phyloP scores from a whole-genome alignment of 2,329 filamentous ascomycete genomes.

The Venturia aucupariae region DNA sequence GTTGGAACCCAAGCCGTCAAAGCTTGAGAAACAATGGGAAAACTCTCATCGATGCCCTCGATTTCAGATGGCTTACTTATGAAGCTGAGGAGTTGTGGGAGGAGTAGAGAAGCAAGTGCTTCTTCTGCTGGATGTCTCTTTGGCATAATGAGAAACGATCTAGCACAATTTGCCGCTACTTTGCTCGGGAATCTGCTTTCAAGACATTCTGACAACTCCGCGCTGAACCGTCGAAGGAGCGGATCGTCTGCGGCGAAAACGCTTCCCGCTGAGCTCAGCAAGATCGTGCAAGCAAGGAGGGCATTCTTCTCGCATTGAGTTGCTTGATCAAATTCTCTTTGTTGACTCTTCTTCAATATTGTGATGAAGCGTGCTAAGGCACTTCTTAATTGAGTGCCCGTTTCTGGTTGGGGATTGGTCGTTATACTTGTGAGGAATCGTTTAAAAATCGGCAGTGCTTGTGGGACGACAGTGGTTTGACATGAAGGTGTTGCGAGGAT shows the following conservation, averaged over 20 bases:
- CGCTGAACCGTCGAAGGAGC: conserved; percentile 63
- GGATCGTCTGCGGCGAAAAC: conserved; percentile 66
- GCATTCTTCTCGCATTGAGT: conserved; percentile 88
- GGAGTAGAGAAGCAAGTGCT: conserved; percentile 62
- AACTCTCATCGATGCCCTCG: conserved; percentile 72
- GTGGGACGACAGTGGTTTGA: conserved; percentile 80
- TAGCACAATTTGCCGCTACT: conserved; percentile 81
- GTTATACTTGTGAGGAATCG: conserved; percentile 72
- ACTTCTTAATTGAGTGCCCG: conserved; percentile 64
- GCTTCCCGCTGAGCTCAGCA: conserved; percentile 73
- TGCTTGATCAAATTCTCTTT: conserved; percentile 65
- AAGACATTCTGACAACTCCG: conserved; percentile 78
- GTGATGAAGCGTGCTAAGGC: conserved; percentile 75
- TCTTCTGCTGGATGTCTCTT: conserved; percentile 49
- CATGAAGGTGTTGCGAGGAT: conserved; percentile 81
- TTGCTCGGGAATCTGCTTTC: conserved; percentile 73
- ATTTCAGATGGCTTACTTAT: conserved; percentile 37
- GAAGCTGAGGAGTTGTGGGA: conserved; percentile 69
- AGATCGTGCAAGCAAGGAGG: conserved; percentile 76
- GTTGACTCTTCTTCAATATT: conserved; percentile 68
- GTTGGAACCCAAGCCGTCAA: conserved; percentile 61
- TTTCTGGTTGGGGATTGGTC: conserved; percentile 38
- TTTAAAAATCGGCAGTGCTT: conserved; percentile 83
- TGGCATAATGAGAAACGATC: conserved; percentile 66
- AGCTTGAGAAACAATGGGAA: conserved; percentile 61